Evolutionary conservation across 2,329 filamentous ascomycete genomes (phyloP).

Genomic region (Claviceps sp.): DNA sequence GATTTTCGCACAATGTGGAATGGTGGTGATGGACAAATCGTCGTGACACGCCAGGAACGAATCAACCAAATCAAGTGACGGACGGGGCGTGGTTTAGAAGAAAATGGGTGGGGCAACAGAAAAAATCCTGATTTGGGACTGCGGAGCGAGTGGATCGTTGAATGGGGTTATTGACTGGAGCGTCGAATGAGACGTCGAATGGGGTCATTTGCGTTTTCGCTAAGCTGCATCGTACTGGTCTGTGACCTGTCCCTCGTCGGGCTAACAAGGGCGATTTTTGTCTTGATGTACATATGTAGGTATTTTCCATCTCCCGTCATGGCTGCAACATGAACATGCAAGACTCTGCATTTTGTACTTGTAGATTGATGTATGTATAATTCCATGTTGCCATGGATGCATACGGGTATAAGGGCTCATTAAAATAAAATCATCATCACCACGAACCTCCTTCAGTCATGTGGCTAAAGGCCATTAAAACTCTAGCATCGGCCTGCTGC

Average conservation of each 20-base stretch:
- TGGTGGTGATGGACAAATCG: background rate
- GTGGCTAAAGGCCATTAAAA: background rate
- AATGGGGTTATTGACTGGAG: background rate
- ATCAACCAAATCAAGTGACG: conserved; percentile 2
- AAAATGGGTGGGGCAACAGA: background rate
- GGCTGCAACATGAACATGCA: background rate
- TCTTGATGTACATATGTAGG: background rate
- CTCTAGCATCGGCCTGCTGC: background rate
- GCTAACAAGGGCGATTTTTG: background rate
- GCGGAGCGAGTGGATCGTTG: background rate
- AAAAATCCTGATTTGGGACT: conserved; percentile 3
- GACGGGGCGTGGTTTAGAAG: background rate
- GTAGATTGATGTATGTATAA: background rate
- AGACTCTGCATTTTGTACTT: background rate
- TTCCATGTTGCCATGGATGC: background rate
- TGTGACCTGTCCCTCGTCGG: background rate
- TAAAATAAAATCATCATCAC: background rate
- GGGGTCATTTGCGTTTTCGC: background rate
- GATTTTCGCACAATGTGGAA: background rate
- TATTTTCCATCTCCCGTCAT: too few species aligned
- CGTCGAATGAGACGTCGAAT: background rate
- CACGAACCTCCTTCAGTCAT: background rate
- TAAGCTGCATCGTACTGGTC: background rate
- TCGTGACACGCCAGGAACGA: background rate
- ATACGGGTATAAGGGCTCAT: background rate